Evolutionary conservation across 148 eudicot genomes (phyloP).

Genomic region (Bassia scoparia): DNA sequence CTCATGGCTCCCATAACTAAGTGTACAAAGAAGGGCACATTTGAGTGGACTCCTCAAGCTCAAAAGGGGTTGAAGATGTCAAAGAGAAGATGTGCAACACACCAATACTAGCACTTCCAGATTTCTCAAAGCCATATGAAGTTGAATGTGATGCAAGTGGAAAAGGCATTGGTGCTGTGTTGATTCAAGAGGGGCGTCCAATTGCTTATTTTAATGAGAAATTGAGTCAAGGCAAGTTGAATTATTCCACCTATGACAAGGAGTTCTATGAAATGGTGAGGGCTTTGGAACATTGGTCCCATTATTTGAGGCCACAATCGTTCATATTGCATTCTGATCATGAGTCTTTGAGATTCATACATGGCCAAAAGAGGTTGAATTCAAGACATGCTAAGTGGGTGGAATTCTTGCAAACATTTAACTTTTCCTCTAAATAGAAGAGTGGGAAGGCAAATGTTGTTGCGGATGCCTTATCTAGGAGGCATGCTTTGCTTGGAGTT

Average conservation of each 20-base stretch:
- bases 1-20: not conserved
- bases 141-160: slow-evolving; percentile 1
- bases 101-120: no score
- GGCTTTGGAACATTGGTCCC: not conserved
- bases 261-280: not conserved
- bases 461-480: not conserved
- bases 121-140: no score
- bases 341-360: no score
- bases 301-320: not conserved
- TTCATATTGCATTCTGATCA: not conserved
- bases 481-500: not conserved
- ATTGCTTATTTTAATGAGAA: not conserved
- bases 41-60: not conserved
- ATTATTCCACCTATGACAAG: not conserved
- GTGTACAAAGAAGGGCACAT: no score
- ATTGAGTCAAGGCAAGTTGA: not conserved
- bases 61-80: not conserved
- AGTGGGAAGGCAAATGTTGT: not conserved
- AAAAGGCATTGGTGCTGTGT: not conserved
- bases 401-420: no score
- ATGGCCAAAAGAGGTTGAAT: no score
- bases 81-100: not conserved
- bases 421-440: no score
- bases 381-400: no score
- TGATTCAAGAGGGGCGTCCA: not conserved